These are phyloP conservation scores for Debaryomyces robertsiae DNA, from an alignment of 1,139 yeast species.

Conservation along the genomic window DNA sequence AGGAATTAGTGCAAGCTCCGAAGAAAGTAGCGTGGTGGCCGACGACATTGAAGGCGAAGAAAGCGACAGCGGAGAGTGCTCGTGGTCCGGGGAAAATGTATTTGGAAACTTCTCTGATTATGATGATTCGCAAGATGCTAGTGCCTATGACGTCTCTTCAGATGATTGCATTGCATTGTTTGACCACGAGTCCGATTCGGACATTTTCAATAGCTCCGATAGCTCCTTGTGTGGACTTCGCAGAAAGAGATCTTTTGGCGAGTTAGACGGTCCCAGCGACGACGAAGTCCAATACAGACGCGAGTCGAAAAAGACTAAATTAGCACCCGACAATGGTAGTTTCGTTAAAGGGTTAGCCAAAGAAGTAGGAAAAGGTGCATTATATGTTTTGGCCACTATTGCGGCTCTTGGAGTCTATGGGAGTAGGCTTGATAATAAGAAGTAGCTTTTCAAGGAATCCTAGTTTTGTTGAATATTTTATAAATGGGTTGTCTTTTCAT, in stretches of 20 bases:
- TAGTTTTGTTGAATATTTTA: slow-evolving; percentile 1
- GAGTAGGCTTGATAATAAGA: slow-evolving; percentile 15
- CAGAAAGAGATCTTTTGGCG: slow-evolving; percentile 8
- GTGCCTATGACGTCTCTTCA: not conserved
- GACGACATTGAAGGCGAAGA: slow-evolving; percentile 1
- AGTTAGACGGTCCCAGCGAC: slow-evolving; percentile 8
- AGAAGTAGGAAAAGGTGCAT: slow-evolving; percentile 38
- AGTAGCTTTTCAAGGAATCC: not conserved
- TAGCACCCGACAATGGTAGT: slow-evolving; percentile 2
- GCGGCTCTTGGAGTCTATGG: slow-evolving; percentile 46
- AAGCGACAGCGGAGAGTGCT: not conserved
- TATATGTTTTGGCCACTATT: slow-evolving; percentile 39
- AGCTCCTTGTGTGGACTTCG: not conserved
- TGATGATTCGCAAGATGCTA: not conserved
- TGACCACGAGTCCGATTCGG: not conserved
- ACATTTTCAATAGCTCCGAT: not conserved
- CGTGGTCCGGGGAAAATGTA: not conserved
- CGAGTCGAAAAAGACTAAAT: slow-evolving; percentile 1
- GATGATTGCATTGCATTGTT: not conserved
- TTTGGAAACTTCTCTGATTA: not conserved
- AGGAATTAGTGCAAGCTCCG: no score
- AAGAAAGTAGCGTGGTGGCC: no score
- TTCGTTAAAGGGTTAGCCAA: slow-evolving; percentile 26
- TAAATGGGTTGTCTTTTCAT: not conserved
- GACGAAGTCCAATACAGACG: slow-evolving; percentile 8